Percentiles rank a stretch among this genome's conserved stretches.
Conservation (phyloP, 257 asterid genomes). For the Penstemon newberryi region DNA sequence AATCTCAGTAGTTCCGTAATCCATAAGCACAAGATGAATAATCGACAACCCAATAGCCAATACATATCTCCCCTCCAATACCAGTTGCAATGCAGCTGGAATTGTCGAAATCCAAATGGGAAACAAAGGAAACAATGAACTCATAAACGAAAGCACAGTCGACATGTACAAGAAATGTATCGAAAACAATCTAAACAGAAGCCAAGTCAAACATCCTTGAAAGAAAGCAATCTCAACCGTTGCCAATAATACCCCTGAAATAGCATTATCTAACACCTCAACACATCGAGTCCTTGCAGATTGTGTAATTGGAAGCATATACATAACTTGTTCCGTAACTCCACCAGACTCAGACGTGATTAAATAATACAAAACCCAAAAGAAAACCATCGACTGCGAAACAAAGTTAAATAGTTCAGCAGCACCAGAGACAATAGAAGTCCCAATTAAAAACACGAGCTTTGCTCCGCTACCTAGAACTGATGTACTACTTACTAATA, state of each 20-base stretch:
- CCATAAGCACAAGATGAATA: slow-evolving; percentile 79
- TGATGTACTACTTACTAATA: slow-evolving; percentile 65
- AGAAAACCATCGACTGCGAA: slow-evolving; percentile 83
- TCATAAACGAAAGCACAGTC: slow-evolving; percentile 75
- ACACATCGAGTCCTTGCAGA: slow-evolving; percentile 74
- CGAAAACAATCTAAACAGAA: slow-evolving; percentile 67
- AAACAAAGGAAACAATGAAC: slow-evolving; percentile 78
- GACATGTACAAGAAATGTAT: slow-evolving; percentile 87
- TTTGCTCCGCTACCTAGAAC: slow-evolving; percentile 78
- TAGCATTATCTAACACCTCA: slow-evolving; percentile 79
- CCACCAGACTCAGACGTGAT: slow-evolving; percentile 96
- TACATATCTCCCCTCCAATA: slow-evolving; percentile 75
- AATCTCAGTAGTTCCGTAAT: slow-evolving; percentile 75
- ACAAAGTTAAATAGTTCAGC: slow-evolving; percentile 75
- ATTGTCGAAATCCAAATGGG: slow-evolving; percentile 78
- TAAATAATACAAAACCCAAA: slow-evolving; percentile 84
- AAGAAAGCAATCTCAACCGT: slow-evolving; percentile 85
- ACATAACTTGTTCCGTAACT: slow-evolving; percentile 89
- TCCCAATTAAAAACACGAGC: slow-evolving; percentile 56
- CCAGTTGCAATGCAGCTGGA: slow-evolving; percentile 77
- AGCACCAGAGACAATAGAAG: slow-evolving; percentile 89
- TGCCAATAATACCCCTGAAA: slow-evolving; percentile 84
- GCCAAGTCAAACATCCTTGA: slow-evolving; percentile 98
- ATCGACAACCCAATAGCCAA: slow-evolving; percentile 54
- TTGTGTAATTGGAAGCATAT: slow-evolving; percentile 77